Evolutionary conservation across 192 early-diverging fungal species (phyloP).

Genomic region (Rhizophagus prolifer): DNA sequence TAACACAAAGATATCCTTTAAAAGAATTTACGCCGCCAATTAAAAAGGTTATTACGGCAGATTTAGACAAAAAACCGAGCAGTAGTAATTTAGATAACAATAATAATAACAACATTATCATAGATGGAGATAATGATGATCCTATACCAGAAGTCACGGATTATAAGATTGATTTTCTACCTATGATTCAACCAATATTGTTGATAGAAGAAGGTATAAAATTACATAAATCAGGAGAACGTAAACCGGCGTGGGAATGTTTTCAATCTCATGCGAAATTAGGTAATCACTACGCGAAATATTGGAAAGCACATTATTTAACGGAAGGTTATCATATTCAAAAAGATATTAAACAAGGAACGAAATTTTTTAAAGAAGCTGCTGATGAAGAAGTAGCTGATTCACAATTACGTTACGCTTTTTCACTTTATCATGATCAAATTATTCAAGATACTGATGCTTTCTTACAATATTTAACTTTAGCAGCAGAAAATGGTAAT

Average conservation of each 20-base stretch:
- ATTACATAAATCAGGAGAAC: constrained; percentile 8
- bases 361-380: constrained; percentile 22
- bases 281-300: constrained; percentile 18
- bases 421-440: not conserved
- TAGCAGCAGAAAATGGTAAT: constrained; percentile 29
- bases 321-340: constrained; percentile 19
- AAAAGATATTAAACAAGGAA: constrained; percentile 21
- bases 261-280: constrained; percentile 19
- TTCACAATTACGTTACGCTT: constrained; percentile 28
- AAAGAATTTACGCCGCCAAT: not conserved
- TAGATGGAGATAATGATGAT: constrained; percentile 4
- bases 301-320: constrained; percentile 30
- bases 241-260: constrained; percentile 16
- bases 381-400: constrained; percentile 28
- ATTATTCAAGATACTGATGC: constrained; percentile 17
- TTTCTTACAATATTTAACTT: constrained; percentile 25
- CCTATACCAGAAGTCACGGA: constrained; percentile 3
- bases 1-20: not conserved
- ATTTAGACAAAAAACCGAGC: not conserved
- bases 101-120: no score
- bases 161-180: not conserved
- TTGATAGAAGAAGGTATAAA: constrained; percentile 25
- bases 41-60: not conserved
- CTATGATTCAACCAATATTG: constrained; percentile 3
- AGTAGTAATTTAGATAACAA: not conserved